phyloP scores from a whole-genome alignment of 345 rosid genomes.

The Aurinia saxatilis region DNA sequence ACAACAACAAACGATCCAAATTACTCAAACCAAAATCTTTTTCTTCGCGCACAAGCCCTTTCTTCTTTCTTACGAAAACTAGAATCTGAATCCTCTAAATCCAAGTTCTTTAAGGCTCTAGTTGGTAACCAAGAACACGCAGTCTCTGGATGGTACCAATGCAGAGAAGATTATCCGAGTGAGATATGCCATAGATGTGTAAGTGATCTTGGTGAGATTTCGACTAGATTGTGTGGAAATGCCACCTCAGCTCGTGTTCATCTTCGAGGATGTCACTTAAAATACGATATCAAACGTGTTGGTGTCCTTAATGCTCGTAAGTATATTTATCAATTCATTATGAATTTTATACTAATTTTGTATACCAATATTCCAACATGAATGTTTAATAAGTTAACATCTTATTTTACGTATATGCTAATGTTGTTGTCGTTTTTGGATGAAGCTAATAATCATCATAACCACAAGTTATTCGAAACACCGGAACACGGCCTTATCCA shows the following conservation, averaged over 20 bases:
- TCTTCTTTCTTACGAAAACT: slow-evolving; percentile 40
- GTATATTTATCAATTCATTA: background rate
- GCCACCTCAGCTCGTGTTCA: slow-evolving; percentile 53
- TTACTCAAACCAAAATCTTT: background rate
- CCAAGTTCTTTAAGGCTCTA: slow-evolving; percentile 51
- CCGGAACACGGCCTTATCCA: slow-evolving; percentile 34
- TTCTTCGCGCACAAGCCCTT: slow-evolving; percentile 36
- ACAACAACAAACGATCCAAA: background rate
- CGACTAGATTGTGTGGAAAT: slow-evolving; percentile 33
- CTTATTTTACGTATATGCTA: too few relatives aligned
- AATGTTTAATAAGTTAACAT: too few relatives aligned
- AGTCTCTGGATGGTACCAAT: slow-evolving; percentile 63
- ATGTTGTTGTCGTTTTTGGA: background rate
- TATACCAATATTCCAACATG: too few relatives aligned
- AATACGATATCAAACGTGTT: slow-evolving; percentile 39
- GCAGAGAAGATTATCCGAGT: slow-evolving; percentile 46
- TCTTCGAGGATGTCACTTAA: slow-evolving; percentile 63
- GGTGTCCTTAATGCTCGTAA: slow-evolving; percentile 1
- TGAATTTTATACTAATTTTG: too few relatives aligned
- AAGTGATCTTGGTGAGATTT: slow-evolving; percentile 30
- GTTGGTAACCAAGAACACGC: slow-evolving; percentile 33
- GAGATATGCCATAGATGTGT: slow-evolving; percentile 50
- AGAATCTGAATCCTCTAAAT: slow-evolving; percentile 34
- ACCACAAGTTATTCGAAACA: slow-evolving; percentile 10
- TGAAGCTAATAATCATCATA: slow-evolving; percentile 17